These are phyloP conservation scores for Graphilbum sp. DNA, from an alignment of 2,329 filamentous ascomycete species.

Conservation along the genomic window DNA sequence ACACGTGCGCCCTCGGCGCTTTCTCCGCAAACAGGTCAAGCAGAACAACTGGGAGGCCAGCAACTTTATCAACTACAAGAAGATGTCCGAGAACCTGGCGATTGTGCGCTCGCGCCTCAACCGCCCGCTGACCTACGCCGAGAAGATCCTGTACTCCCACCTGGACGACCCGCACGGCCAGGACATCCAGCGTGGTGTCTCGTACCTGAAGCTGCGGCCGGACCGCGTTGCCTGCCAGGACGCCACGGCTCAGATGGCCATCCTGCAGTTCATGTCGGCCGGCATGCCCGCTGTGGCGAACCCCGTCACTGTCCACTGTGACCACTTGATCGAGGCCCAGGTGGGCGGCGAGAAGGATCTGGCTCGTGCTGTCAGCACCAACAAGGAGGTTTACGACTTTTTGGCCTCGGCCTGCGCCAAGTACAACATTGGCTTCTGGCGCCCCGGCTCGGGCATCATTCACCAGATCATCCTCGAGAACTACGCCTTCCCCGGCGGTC, in stretches of 20 bases:
- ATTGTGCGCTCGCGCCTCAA: conserved; percentile 83
- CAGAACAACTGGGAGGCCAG: conserved; percentile 94
- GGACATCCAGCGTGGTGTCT: conserved; percentile 88
- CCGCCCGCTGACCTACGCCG: conserved; percentile 82
- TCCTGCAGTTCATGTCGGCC: conserved; percentile 98
- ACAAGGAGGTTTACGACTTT: conserved; percentile 99
- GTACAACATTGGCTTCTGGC: conserved; percentile 99
- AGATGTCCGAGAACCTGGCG: conserved; percentile 94
- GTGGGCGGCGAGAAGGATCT: conserved; percentile 88
- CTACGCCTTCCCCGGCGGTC: conserved; percentile 96
- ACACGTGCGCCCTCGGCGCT: too few relatives aligned
- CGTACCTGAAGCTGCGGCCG: conserved; percentile 90
- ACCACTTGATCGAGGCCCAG: conserved; percentile 98
- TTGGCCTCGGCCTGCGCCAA: conserved; percentile 85
- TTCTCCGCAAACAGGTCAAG: conserved; percentile 56
- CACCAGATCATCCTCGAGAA: conserved; percentile 98
- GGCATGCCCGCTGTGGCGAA: conserved; percentile 93
- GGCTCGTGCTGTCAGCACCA: conserved; percentile 75
- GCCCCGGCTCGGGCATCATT: conserved; percentile 95
- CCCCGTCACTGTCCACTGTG: conserved; percentile 91
- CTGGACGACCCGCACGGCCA: conserved; percentile 92
- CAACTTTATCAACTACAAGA: conserved; percentile 99
- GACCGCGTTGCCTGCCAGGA: conserved; percentile 99
- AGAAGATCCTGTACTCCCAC: conserved; percentile 99
- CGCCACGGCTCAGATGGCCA: conserved; percentile 98